Percentiles rank a stretch among this genome's conserved stretches.
These are phyloP conservation scores for Solanum sejunctum DNA, from an alignment of 257 asterid genomes.

Conservation along the genomic window DNA sequence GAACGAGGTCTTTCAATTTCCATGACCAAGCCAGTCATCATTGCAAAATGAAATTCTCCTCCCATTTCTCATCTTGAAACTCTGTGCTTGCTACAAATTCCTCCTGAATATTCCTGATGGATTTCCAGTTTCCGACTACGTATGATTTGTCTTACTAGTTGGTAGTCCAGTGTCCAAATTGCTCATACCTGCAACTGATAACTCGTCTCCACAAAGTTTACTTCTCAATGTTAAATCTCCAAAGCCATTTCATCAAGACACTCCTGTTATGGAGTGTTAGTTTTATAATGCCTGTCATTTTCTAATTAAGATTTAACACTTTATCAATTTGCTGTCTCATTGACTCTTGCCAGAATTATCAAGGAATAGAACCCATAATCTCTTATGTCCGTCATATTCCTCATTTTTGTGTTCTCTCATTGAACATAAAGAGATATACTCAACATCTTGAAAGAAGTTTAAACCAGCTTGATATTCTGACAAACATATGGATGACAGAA, in stretches of 20 bases:
- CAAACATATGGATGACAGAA: not conserved
- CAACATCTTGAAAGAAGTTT: not conserved
- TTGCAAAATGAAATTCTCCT: not conserved
- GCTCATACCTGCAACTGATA: not conserved
- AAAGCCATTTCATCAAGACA: not conserved
- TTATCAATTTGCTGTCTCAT: not conserved
- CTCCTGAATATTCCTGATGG: not conserved
- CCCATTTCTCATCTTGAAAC: not conserved
- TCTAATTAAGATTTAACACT: not conserved
- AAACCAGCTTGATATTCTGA: not conserved
- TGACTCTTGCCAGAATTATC: not conserved
- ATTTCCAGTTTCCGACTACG: not conserved
- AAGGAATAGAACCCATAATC: not conserved
- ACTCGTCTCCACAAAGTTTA: not conserved
- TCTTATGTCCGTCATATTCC: not conserved
- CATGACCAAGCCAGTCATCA: not conserved
- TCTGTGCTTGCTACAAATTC: not conserved
- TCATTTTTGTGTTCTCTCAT: not conserved
- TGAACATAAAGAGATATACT: not conserved
- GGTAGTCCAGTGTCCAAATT: not conserved
- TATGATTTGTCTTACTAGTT: not conserved
- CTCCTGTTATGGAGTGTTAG: not conserved
- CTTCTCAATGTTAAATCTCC: not conserved
- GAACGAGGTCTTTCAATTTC: not conserved
- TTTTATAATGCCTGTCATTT: not conserved